Evolutionary conservation across 352 stramenopile species (phyloP).

Genomic region (Globisporangium solare): DNA sequence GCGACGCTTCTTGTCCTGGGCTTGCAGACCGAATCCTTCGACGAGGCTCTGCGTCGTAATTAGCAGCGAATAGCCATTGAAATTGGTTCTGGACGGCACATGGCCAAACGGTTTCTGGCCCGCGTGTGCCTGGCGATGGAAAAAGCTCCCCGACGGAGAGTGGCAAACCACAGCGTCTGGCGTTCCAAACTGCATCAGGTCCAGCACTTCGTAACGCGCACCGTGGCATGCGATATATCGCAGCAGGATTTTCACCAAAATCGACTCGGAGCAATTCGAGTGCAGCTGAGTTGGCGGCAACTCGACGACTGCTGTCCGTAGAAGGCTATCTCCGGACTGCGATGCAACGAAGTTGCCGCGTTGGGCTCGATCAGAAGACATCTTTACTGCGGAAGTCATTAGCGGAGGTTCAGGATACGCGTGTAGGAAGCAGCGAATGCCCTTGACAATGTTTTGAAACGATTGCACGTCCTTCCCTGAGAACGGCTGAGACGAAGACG

Average conservation of each 20-base stretch:
- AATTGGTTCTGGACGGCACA: constrained; percentile 16
- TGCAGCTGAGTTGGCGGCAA: constrained; percentile 55
- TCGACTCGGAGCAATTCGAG: constrained; percentile 65
- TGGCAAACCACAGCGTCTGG: constrained; percentile 78
- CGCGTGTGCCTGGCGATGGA: constrained; percentile 44
- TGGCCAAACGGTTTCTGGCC: constrained; percentile 19
- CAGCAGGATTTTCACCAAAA: constrained; percentile 73
- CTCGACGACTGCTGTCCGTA: constrained; percentile 50
- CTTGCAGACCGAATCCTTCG: constrained; percentile 22
- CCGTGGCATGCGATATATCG: constrained; percentile 84
- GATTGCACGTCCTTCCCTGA: constrained; percentile 34
- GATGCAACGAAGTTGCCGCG: constrained; percentile 11
- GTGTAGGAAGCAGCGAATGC: constrained; percentile 66
- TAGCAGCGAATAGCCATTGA: constrained; percentile 61
- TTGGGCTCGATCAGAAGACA: constrained; percentile 9
- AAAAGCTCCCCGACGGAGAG: constrained; percentile 74
- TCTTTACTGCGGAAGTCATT: not conserved
- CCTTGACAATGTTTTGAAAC: constrained; percentile 79
- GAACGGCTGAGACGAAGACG: constrained; percentile 13
- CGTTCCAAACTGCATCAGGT: constrained; percentile 83
- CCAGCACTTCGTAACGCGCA: constrained; percentile 74
- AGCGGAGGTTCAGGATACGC: constrained; percentile 37
- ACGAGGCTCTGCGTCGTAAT: constrained; percentile 69
- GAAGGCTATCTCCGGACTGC: constrained; percentile 34
- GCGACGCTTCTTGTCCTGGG: constrained; percentile 37